phyloP scores from a whole-genome alignment of 306 rosid genomes.

The Rosa persica region DNA sequence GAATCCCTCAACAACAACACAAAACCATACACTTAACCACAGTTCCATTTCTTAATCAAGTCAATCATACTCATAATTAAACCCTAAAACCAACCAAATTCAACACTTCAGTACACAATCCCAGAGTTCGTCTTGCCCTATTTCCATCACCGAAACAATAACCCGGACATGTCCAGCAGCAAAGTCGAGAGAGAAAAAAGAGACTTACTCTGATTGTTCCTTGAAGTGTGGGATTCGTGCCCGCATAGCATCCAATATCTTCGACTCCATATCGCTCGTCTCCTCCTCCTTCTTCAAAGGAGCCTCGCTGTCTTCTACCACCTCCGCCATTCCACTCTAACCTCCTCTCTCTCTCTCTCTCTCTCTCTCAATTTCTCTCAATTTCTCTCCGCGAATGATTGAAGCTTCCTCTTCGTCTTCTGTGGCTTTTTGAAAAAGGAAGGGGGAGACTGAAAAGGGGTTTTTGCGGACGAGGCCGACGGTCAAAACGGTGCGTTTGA shows the following conservation, averaged over 20 bases:
- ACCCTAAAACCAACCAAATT: not conserved
- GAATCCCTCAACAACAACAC: slow-evolving; percentile 10
- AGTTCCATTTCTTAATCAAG: not conserved
- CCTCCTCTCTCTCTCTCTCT: not conserved
- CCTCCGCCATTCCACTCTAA: slow-evolving; percentile 50
- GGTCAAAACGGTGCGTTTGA: not conserved
- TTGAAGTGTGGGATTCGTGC: slow-evolving; percentile 72
- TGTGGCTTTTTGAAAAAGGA: not conserved
- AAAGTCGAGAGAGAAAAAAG: slow-evolving; percentile 1
- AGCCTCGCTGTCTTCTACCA: slow-evolving; percentile 35
- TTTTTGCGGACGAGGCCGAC: not conserved
- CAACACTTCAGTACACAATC: not conserved
- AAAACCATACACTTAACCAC: too few relatives aligned
- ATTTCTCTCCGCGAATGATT: not conserved
- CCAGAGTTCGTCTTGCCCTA: not conserved
- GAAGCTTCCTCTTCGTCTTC: slow-evolving; percentile 1
- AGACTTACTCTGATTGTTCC: slow-evolving; percentile 62
- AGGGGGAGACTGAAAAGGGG: not conserved
- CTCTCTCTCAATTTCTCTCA: not conserved
- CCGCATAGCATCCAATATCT: slow-evolving; percentile 56
- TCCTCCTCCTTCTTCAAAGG: slow-evolving; percentile 15
- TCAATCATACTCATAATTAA: not conserved
- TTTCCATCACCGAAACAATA: not conserved
- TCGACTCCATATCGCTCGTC: slow-evolving; percentile 44
- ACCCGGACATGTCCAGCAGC: not conserved